Base-by-base conservation (phyloP, 139 green algal species). In the Edaphochlamys debaryana region DNA sequence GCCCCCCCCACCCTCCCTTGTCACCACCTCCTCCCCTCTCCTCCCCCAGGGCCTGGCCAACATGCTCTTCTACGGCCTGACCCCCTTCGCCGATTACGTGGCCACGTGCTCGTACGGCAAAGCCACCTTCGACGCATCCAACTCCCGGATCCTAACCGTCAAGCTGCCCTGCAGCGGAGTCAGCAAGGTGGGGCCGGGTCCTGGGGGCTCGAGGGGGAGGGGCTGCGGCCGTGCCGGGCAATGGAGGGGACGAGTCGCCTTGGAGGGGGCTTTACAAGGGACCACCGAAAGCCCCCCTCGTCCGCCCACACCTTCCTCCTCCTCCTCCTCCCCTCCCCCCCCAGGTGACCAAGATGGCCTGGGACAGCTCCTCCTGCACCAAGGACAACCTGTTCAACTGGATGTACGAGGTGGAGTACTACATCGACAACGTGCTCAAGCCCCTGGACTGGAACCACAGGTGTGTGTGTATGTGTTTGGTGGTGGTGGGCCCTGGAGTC, bases 91-190 rank as follows among this genome's bases (percentile, higher is more conserved):
- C 6, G 78, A 84, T 20, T 84, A 84, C 66, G 32, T 84, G 4
- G 78, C 78, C 9, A 84, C 78, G 2, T 84, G 78, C 48, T 84
- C 78, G 45, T 84, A 84, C 78, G 78, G 78, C 78, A 84, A 84
- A 66, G 78, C 66, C 36, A 27, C 40, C 37, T 76, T 84, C 36
- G 78, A 84, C 50, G 32, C 58, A 36, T 40, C 29, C 4, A 84
- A 84, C 50, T 69, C 27, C 1, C 78, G 78, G 19, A 56, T 84
- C 45, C 25, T 84, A 15, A 84, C 48, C 29, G 48, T 84, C 9
- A 50, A 76, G 50, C 50, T 84, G 27, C 78, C 78, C 7, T 84
- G 78, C 45, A 84, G 58, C 37, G 78, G 78, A 27, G 58, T 38
- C 25, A 56, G 66, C 25, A 58, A 58, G 50, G n/a, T n/a, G n/a